A percentile compares a stretch with the other conserved stretches of the same genome.
Conservation (phyloP, 73 alveolate species). For the Strombidium stylifer region DNA sequence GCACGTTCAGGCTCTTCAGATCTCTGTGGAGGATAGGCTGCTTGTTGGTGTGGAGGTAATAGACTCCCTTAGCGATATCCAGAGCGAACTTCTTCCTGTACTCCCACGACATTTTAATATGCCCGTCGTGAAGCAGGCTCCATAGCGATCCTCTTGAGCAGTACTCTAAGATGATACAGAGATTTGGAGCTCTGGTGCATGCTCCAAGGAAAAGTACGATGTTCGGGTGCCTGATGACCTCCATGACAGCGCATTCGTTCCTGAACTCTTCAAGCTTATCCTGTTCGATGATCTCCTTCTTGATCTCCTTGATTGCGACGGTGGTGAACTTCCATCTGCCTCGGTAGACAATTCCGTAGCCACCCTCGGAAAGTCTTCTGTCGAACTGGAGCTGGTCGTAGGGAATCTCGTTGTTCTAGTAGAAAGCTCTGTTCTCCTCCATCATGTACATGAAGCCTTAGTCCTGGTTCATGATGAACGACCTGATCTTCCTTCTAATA, state of each 20-base stretch:
- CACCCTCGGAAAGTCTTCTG: slow-evolving; percentile 93
- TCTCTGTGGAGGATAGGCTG: slow-evolving; percentile 98
- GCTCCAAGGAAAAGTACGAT: slow-evolving; percentile 95
- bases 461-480: slow-evolving; percentile 20
- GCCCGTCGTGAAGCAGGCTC: slow-evolving; percentile 88
- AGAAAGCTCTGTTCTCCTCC: slow-evolving; percentile 44
- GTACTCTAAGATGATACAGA: slow-evolving; percentile 91
- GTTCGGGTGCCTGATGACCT: slow-evolving; percentile 97
- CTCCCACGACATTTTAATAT: slow-evolving; percentile 83
- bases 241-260: slow-evolving; percentile 97
- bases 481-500: slow-evolving; percentile 17
- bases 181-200: slow-evolving; percentile 93
- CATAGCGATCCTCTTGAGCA: slow-evolving; percentile 96
- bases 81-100: slow-evolving; percentile 92
- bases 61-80: slow-evolving; percentile 97
- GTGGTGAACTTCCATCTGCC: slow-evolving; percentile 97
- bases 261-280: slow-evolving; percentile 91
- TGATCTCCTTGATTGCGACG: slow-evolving; percentile 97
- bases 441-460: not conserved
- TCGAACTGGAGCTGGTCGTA: slow-evolving; percentile 85
- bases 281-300: slow-evolving; percentile 88
- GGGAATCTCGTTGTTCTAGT: slow-evolving; percentile 82
- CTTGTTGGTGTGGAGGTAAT: slow-evolving; percentile 92
- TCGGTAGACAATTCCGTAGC: slow-evolving; percentile 94
- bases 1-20: slow-evolving; percentile 93